Conservation (phyloP, 331 rosid species). For the Pyracantha coccinea region DNA sequence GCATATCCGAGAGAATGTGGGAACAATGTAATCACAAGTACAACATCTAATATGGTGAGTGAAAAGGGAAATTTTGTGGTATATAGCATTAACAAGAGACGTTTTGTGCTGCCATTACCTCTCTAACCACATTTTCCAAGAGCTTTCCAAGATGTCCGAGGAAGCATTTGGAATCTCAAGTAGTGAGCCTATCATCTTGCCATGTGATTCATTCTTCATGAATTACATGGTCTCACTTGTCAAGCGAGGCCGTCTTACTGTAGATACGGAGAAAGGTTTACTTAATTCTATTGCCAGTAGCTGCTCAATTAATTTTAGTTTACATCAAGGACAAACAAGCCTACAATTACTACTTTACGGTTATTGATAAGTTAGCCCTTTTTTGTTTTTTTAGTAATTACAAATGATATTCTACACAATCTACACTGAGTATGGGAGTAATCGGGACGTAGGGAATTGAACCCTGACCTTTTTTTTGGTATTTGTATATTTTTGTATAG, state of each 20-base stretch:
- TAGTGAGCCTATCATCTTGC: neutral
- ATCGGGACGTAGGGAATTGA: too few species aligned
- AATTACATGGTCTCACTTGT: neutral
- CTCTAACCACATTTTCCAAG: neutral
- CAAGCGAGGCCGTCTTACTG: neutral
- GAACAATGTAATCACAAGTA: neutral
- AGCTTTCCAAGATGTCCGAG: conserved; percentile 6
- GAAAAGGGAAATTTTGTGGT: neutral
- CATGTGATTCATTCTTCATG: neutral
- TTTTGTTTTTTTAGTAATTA: too few species aligned
- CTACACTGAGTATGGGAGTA: too few species aligned
- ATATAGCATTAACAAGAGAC: neutral
- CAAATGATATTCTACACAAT: too few species aligned
- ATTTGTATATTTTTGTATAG: too few species aligned
- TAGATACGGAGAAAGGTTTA: neutral
- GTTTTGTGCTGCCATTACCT: neutral
- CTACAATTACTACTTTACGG: neutral
- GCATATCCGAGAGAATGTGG: neutral
- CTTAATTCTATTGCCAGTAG: neutral
- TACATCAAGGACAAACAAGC: neutral
- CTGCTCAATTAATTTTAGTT: neutral
- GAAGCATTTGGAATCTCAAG: conserved; percentile 1
- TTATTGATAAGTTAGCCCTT: neutral
- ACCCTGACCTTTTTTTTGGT: too few species aligned
- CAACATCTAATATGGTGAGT: too few species aligned